phyloP scores from a whole-genome alignment of 73 alveolate species.

The Halteria grandinella region DNA sequence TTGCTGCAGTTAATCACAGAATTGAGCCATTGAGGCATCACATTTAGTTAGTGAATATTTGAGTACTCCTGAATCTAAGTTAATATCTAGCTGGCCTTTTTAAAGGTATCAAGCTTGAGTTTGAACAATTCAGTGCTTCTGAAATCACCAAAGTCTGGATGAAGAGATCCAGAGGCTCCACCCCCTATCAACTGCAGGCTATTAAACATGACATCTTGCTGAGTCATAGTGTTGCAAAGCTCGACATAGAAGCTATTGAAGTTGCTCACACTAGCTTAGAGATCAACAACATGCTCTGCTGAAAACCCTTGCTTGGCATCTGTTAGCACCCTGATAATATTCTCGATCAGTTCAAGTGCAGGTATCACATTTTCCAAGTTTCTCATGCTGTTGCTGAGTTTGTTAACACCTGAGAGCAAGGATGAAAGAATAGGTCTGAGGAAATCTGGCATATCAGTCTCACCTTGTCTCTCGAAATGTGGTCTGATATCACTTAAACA shows the following conservation, averaged over 20 bases:
- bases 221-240: conserved; percentile 35
- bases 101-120: conserved; percentile 38
- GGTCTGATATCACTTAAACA: conserved; percentile 45
- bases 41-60: conserved; percentile 1
- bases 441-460: conserved; percentile 37
- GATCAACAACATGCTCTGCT: conserved; percentile 37
- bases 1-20: conserved; percentile 39
- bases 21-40: conserved; percentile 56
- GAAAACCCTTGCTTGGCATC: conserved; percentile 18
- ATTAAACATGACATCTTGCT: too few relatives aligned
- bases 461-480: conserved; percentile 50
- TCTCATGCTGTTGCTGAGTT: conserved; percentile 59
- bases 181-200: too few relatives aligned
- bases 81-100: conserved; percentile 46
- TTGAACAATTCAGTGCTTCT: conserved; percentile 34
- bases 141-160: conserved; percentile 26
- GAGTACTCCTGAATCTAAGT: conserved; percentile 35
- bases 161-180: too few relatives aligned
- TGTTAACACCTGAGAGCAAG: conserved; percentile 59
- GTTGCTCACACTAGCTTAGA: conserved; percentile 48
- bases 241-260: conserved; percentile 60
- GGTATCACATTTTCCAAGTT: conserved; percentile 62
- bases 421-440: conserved; percentile 58
- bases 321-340: conserved; percentile 24
- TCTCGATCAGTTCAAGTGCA: conserved; percentile 49